Base-by-base conservation (phyloP, 768 basidiomycete genomes). In the Kwoniella pini region DNA sequence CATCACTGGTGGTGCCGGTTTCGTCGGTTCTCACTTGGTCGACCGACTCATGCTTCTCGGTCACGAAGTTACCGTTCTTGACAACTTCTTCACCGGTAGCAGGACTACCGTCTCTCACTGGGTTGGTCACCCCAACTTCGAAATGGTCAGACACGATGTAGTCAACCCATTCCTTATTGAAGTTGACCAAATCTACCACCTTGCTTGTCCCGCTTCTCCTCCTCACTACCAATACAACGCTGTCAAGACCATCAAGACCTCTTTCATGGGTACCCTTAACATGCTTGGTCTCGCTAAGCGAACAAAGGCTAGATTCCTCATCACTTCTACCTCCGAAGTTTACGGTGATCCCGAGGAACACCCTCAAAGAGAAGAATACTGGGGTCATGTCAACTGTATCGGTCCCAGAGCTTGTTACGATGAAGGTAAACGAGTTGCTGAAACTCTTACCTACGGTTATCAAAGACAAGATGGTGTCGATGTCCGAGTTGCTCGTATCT, bases 321-420 rank as follows among this genome's bases (percentile, higher is more conserved):
- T 98, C 68, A 86, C 87, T 63, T 93, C 91, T 65, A 99, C 96
- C 24, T 97, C 94, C 51, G 95, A 99, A 84, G 90, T 99, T 6
- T 99, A 99, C 76, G 96, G 96, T 52, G 94, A 97, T 80, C 96
- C 96, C 13, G 91, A 93, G 77, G 94, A 96, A 33, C 96, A 99
- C 80, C 96, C 96, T 26, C 96, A 99, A 78, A 84, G 82, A 57
- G 93, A 97, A 79, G 92, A 96, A 75, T 95, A 95, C 79, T 96
- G 93, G 93, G 94, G 93, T 46, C 88, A 98, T 79, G 96, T 99
- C 75, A 99, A 99, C 82, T 93, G 93, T 42, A 96, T 94, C 70
- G 96, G 96, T 22, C 90, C 91, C 61, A 90, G 96, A 63, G 94
- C 95, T n/a, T 99, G 96, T 80, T 99, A 99, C 76, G 96, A 99